A percentile compares a stretch with the other conserved stretches of the same genome.
phyloP scores from a whole-genome alignment of 306 rosid genomes.

The Gastrolobium villosum region DNA sequence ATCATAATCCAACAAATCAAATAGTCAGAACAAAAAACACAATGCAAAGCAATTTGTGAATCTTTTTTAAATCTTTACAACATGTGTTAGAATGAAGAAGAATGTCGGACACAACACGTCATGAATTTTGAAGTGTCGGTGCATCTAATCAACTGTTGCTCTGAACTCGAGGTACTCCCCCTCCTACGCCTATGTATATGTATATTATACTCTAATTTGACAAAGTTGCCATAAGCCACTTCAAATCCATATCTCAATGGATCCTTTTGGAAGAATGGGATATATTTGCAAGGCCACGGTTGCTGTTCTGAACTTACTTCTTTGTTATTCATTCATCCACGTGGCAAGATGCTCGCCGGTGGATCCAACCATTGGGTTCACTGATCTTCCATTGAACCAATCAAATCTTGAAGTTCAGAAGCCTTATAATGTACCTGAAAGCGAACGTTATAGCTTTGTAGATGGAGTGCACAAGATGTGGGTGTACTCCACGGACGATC shows the following conservation, averaged over 20 bases:
- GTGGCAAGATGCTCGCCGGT: not conserved
- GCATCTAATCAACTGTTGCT: too few relatives aligned
- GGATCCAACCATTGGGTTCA: conserved; percentile 44
- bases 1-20: too few relatives aligned
- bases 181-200: not conserved
- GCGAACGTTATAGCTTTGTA: conserved; percentile 32
- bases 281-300: conserved; percentile 1
- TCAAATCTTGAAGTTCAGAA: not conserved
- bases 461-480: too few relatives aligned
- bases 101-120: too few relatives aligned
- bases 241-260: not conserved
- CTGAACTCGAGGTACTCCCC: not conserved
- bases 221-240: not conserved
- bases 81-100: too few relatives aligned
- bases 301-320: not conserved
- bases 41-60: too few relatives aligned
- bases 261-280: not conserved
- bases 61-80: too few relatives aligned
- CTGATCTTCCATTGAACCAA: conserved; percentile 11
- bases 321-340: not conserved
- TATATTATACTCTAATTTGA: not conserved
- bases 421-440: conserved; percentile 42
- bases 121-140: too few relatives aligned
- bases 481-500: conserved; percentile 44
- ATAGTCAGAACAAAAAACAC: too few relatives aligned